Evolutionary conservation across 176 grass and related monocot species (phyloP).

Genomic region (Themeda triandra): DNA sequence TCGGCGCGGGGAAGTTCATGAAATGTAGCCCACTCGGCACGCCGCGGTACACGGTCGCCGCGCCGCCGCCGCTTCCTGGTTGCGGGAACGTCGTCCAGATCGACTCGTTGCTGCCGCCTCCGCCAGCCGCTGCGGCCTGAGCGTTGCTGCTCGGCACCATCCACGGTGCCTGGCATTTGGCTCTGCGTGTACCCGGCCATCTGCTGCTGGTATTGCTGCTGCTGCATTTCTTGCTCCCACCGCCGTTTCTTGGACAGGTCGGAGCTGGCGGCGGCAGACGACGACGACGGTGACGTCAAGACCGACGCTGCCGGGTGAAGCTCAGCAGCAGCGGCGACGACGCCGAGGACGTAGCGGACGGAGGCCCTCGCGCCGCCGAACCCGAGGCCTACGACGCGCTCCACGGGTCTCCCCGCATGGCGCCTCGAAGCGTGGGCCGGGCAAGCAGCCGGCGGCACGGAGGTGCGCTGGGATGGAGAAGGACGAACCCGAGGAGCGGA

Average conservation of each 20-base stretch:
- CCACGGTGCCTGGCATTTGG: slow-evolving; percentile 77
- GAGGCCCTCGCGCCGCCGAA: slow-evolving; percentile 50
- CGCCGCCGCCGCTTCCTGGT: slow-evolving; percentile 12
- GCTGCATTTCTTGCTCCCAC: slow-evolving; percentile 70
- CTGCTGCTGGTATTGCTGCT: slow-evolving; percentile 72
- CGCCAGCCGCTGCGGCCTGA: slow-evolving; percentile 20
- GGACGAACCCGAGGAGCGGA: slow-evolving; percentile 74
- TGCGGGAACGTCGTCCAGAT: slow-evolving; percentile 89
- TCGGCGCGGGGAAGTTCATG: slow-evolving; percentile 53
- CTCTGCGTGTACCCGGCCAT: slow-evolving; percentile 87
- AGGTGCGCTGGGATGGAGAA: slow-evolving; percentile 68
- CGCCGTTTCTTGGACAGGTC: slow-evolving; percentile 55
- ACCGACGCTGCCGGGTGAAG: slow-evolving; percentile 72
- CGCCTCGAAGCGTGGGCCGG: slow-evolving; percentile 15
- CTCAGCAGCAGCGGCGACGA: slow-evolving; percentile 64
- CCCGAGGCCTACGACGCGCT: slow-evolving; percentile 57
- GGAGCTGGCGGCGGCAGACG: slow-evolving; percentile 32
- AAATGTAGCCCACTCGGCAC: slow-evolving; percentile 64
- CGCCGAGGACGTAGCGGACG: slow-evolving; percentile 53
- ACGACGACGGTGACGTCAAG: slow-evolving; percentile 55
- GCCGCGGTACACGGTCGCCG: slow-evolving; percentile 64
- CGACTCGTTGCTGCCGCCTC: slow-evolving; percentile 43
- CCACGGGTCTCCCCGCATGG: slow-evolving; percentile 34
- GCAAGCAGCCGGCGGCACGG: slow-evolving; percentile 23
- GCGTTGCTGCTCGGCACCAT: slow-evolving; percentile 81